Evolutionary conservation across 2,329 filamentous ascomycete species (phyloP).

Genomic region (Plectosphaerella sp.): DNA sequence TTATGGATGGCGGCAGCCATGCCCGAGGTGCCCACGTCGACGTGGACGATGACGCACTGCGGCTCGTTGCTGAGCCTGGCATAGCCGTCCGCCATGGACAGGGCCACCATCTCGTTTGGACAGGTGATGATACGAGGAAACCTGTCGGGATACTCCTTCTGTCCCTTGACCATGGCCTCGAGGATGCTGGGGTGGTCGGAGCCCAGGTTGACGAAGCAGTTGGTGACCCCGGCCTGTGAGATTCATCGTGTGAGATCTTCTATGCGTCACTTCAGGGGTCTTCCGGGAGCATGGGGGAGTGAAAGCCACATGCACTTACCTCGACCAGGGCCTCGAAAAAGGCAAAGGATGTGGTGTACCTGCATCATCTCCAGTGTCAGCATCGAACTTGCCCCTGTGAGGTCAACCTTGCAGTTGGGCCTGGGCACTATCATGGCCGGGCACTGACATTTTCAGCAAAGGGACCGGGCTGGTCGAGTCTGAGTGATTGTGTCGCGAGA

Average conservation of each 20-base stretch:
- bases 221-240: slow-evolving; percentile 20
- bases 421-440: no score
- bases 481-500: no score
- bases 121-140: slow-evolving; percentile 76
- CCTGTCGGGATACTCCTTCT: slow-evolving; percentile 57
- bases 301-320: slow-evolving; percentile 5
- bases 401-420: no score
- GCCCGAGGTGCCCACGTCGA: slow-evolving; percentile 78
- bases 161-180: slow-evolving; percentile 74
- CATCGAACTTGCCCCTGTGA: no score
- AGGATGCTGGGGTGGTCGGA: slow-evolving; percentile 73
- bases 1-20: slow-evolving; percentile 77
- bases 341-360: slow-evolving; percentile 64
- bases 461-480: no score
- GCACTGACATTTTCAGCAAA: no score
- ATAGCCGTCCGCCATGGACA: slow-evolving; percentile 81
- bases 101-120: slow-evolving; percentile 81
- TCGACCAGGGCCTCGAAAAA: slow-evolving; percentile 51
- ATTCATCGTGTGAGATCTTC: not conserved
- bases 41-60: slow-evolving; percentile 75
- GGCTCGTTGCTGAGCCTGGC: slow-evolving; percentile 67
- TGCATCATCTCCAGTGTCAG: slow-evolving; percentile 1
- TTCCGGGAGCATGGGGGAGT: not conserved
- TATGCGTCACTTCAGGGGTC: no score
- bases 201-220: slow-evolving; percentile 60